Evolutionary conservation across 257 asterid genomes (phyloP), one percentile per base, ranked within the genome.

Genomic region (Primulina tabacum): DNA sequence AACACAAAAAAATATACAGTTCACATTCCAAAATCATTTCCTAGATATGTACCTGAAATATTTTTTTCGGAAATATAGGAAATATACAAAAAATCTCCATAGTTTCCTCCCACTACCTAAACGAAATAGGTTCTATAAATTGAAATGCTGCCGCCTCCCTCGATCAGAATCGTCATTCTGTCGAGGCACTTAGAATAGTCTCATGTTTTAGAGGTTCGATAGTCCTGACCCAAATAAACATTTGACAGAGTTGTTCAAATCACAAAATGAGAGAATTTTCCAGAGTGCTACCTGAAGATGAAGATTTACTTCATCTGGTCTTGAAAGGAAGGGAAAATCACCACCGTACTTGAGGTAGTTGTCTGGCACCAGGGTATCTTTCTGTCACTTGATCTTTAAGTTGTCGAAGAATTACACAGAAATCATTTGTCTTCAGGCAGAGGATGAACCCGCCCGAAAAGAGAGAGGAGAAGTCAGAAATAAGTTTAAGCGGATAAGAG

Each of bases 241-340:
- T 21, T 21, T 21, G 24, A 21, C 24, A 21, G 24, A 21, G 24
- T 21, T 11, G 52, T 53, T 16, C 18, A 72, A 60, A 64, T 32
- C 10, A 65, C 8, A 30, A 68, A 40, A 34, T 6, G 3, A 7
- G 9, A 26, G 24, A 5, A 10, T 4, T 64, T 9, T 29, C 43
- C 34, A n/a, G 21, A 60, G n/a, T 50, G n/a, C 21, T 80, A 91
- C 99, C 99, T 89, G 99, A 82, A 94, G 99, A 79, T 94, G 96
- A 75, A 91, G 96, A 83, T 89, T 91, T 68, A 94, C 92, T 91
- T 94, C 99, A 79, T 88, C 99, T 0, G 99, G 85, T 29, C 97
- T 84, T 7, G 97, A 94, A 76, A 91, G 99, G 76, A 94, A 94
- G 66, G 97, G 99, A 71, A 91, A 91, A 80, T 89, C 97, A 37